Base-by-base conservation (phyloP, 306 rosid genomes). In the Quercus ilex region DNA sequence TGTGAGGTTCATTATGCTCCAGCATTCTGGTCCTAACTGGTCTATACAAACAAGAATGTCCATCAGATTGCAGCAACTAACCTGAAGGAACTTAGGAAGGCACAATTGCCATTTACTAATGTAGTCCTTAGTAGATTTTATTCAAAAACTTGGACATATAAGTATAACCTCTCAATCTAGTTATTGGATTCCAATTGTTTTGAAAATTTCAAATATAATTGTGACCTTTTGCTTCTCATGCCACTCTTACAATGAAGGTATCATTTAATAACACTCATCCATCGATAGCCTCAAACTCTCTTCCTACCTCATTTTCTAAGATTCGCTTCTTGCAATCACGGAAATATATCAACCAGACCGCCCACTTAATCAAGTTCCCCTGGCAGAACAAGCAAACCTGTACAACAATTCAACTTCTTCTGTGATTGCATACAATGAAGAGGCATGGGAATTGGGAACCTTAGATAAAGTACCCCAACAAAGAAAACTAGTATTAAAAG, bases 361-460 rank as follows among this genome's bases (percentile, higher is more conserved):
- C 82, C 93, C 93, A 89, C 85, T 89, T 90, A 33, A 88, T 59
- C 72, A 84, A 78, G 82, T 87, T 87, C 2, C 85, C 84, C 53
- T 86, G 71, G 77, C 71, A 85, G 52, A 79, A 79, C 57, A 88
- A 67, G 63, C 87, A 77, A 74, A 76, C 72, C 51, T 79, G 87
- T 14, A 81, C 46, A 68, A 86, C 31, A 74, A 86, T 75, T 55
- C 79, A 83, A 78, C 49, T 12, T 30, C 84, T 83, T 46, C 81
- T 76, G 71, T 73, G 21, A 35, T 87, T 71, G 82, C 87, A 82
- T 76, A 82, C 87, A 55, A 83, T 20, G 55, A 19, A 70, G 19
- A 91, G 31, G 74, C 86, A 78, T 3, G 83, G 73, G 20, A 88
- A 19, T 85, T 3, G 83, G 73, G 20, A 88, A 19, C 85, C 92